These are phyloP conservation scores for Talaromyces piceae DNA, from an alignment of 2,329 filamentous ascomycete species.

Conservation along the genomic window DNA sequence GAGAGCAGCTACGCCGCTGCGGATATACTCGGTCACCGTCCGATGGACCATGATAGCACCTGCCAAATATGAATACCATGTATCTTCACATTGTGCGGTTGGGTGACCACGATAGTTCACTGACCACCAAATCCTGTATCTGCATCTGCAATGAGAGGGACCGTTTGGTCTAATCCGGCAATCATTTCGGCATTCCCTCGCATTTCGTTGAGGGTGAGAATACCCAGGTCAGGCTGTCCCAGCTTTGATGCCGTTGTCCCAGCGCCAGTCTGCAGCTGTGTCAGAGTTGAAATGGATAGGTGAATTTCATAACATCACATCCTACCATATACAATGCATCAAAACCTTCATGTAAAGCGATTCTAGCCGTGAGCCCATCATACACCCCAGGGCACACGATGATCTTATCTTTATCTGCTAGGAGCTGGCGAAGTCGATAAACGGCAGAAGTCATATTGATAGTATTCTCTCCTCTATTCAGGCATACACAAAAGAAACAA, in stretches of 20 bases:
- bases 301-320: background rate
- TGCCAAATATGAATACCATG: background rate
- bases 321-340: conserved; percentile 61
- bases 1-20: conserved; percentile 44
- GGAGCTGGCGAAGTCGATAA: conserved; percentile 31
- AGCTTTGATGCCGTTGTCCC: conserved; percentile 55
- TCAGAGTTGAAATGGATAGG: background rate
- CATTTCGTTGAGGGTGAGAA: conserved; percentile 58
- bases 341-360: conserved; percentile 57
- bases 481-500: too few species aligned
- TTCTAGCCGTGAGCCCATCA: conserved; percentile 59
- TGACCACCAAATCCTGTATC: conserved; percentile 47
- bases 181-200: conserved; percentile 57
- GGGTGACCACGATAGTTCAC: background rate
- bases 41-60: conserved; percentile 33
- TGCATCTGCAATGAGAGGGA: conserved; percentile 54
- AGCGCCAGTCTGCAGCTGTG: conserved; percentile 58
- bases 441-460: conserved; percentile 8
- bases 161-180: conserved; percentile 47
- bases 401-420: conserved; percentile 34
- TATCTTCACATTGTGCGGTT: too few species aligned
- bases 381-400: conserved; percentile 60
- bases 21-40: conserved; percentile 39
- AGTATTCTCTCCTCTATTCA: background rate
- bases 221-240: conserved; percentile 56